Conservation (phyloP, 371 early-diverging fungal species). For the Dichotomocladium elegans region DNA sequence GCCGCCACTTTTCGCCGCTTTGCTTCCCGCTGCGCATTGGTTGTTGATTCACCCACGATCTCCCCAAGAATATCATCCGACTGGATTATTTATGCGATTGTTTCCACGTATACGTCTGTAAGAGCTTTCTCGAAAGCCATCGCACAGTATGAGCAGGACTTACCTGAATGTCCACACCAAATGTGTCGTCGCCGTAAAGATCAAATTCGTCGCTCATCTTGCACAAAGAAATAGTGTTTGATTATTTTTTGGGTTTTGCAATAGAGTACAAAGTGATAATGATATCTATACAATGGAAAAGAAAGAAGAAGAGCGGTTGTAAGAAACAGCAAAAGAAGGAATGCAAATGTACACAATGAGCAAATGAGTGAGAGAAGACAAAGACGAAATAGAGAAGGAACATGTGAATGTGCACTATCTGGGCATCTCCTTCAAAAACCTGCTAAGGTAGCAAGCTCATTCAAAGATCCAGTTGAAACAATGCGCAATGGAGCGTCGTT, state of each 20-base stretch:
- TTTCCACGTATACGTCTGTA: no score
- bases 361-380: background rate
- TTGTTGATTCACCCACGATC: conserved; percentile 28
- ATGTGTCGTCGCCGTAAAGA: conserved; percentile 46
- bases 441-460: no score
- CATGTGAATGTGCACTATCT: no score
- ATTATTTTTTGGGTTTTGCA: background rate
- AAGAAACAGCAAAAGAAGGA: background rate
- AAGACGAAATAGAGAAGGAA: background rate
- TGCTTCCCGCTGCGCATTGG: conserved; percentile 17
- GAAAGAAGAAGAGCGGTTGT: background rate
- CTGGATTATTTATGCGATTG: no score
- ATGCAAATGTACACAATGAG: no score
- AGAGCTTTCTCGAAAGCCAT: no score
- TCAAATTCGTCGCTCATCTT: conserved; percentile 29
- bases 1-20: conserved; percentile 23
- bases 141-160: background rate
- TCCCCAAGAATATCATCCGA: conserved; percentile 41
- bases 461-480: no score
- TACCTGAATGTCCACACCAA: conserved; percentile 25
- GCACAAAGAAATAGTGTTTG: background rate
- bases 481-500: no score
- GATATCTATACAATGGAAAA: background rate
- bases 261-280: no score
- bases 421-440: no score